Percentiles rank a stretch among this genome's conserved stretches.
These are phyloP conservation scores for Caryopteris hybrid DNA, from an alignment of 305 asterid genomes.

Conservation along the genomic window DNA sequence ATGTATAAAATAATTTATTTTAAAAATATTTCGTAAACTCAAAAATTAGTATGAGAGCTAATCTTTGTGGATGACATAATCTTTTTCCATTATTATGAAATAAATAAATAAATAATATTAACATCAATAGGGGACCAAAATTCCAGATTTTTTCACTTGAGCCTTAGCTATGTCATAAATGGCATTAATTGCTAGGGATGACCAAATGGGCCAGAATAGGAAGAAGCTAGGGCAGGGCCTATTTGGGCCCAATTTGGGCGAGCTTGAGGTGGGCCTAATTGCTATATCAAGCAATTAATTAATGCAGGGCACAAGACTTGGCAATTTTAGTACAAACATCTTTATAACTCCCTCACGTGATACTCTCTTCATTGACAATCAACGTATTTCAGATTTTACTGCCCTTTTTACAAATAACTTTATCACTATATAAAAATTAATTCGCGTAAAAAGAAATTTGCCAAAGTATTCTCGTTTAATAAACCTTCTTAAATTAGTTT, in stretches of 20 bases:
- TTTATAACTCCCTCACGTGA: conserved; percentile 8
- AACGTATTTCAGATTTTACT: background rate
- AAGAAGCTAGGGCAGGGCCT: background rate
- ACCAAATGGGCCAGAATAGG: background rate
- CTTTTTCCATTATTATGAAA: too few species aligned
- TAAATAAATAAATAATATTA: too few species aligned
- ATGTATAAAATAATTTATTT: too few species aligned
- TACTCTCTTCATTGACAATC: background rate
- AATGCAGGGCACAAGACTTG: background rate
- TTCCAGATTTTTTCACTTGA: background rate
- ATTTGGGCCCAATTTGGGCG: background rate
- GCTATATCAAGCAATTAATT: conserved; percentile 2
- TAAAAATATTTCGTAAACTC: too few species aligned
- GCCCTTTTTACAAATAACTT: too few species aligned
- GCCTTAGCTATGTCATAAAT: conserved; percentile 18
- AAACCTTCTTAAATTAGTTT: too few species aligned
- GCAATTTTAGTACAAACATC: background rate
- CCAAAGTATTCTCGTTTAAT: too few species aligned
- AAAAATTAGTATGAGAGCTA: too few species aligned
- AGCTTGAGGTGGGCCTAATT: background rate
- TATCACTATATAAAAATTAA: too few species aligned
- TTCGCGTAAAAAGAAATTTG: too few species aligned
- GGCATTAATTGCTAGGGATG: conserved; percentile 19
- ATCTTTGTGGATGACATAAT: too few species aligned
- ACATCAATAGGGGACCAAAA: conserved; percentile 21